Conservation (phyloP, 192 early-diverging fungal genomes). For the Backusella australiensis region DNA sequence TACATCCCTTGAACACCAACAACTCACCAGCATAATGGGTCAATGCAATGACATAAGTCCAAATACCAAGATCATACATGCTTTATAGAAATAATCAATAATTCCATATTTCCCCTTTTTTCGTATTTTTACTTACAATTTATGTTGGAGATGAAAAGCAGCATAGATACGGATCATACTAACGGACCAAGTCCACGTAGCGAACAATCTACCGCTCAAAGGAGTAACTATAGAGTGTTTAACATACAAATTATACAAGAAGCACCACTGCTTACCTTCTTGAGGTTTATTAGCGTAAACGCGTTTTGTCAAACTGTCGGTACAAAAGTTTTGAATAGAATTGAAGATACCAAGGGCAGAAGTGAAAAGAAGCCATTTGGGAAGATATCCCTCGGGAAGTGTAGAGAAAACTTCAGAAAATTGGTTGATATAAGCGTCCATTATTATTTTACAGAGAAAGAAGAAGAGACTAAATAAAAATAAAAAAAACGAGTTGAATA, state of each 20-base stretch:
- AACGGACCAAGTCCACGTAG: conserved; percentile 83
- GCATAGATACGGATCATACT: conserved; percentile 81
- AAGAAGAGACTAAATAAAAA: background rate
- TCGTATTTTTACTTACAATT: conserved; percentile 43
- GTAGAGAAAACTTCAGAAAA: conserved; percentile 28
- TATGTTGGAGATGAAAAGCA: conserved; percentile 79
- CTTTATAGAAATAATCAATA: no score
- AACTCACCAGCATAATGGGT: conserved; percentile 68
- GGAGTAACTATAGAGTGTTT: no score
- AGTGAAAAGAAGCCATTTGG: conserved; percentile 74
- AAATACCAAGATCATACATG: no score
- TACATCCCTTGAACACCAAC: conserved; percentile 58
- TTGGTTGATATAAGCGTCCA: conserved; percentile 17
- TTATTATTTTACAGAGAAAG: conserved; percentile 4
- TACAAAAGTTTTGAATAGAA: conserved; percentile 79
- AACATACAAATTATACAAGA: no score
- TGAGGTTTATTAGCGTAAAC: conserved; percentile 70
- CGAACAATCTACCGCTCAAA: conserved; percentile 64
- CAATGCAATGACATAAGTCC: conserved; percentile 19
- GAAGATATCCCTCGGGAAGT: conserved; percentile 53
- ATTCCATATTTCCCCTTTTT: background rate
- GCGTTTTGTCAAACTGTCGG: conserved; percentile 68
- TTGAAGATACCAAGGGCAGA: conserved; percentile 81
- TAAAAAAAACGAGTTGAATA: background rate
- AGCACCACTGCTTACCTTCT: conserved; percentile 44